Base-by-base conservation (phyloP, 2,329 filamentous ascomycete species). In the Aspergillus luchuensis region DNA sequence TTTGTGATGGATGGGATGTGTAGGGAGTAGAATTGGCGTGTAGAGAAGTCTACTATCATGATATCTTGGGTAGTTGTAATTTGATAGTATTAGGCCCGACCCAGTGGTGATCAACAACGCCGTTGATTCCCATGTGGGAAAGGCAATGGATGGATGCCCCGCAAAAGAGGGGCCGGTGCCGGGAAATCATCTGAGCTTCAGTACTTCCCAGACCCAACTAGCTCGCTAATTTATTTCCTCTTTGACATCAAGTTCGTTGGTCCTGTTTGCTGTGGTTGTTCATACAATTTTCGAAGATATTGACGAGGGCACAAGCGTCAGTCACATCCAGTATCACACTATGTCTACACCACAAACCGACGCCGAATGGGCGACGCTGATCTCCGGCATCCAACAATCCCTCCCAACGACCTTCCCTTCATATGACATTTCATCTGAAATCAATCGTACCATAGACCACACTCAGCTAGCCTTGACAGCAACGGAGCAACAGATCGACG, bases 401-500 rank as follows among this genome's bases (percentile, higher is more conserved):
- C 68, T 75, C 4, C 73, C 73, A 6, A 61, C 63, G 4, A 60
- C 57, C 23, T 66, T 59, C 45, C 59, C 65, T 7, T 60, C 67
- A 5, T 64, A 72, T 23, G 62, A 66, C 10, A 69, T 47, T 10
- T 8, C 74, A 21, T 58, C 70, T 7, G 49, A 62, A 15, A 67
- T 78, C 33, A 68, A 74, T 25, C 69, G 69, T 15, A 72, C 70
- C 48, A 79, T 81, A 62, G 79, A 81, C 63, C 78, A 81, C 63
- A 80, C 79, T 3, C 72, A 78, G 17, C 62, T 80, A 23, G 64
- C 71, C 4, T 60, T 68, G 10, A 82, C 84, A 54, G 76, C 74
- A 11, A 83, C 79, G 28, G 67, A 72, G 5, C 68, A 74, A 15
- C 78, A 84, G 60, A 81, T 88, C 59, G 82, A 85, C 69, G 72